Base-by-base conservation (phyloP, 1,284 basidiomycete genomes). In the Leccinum solheimii region DNA sequence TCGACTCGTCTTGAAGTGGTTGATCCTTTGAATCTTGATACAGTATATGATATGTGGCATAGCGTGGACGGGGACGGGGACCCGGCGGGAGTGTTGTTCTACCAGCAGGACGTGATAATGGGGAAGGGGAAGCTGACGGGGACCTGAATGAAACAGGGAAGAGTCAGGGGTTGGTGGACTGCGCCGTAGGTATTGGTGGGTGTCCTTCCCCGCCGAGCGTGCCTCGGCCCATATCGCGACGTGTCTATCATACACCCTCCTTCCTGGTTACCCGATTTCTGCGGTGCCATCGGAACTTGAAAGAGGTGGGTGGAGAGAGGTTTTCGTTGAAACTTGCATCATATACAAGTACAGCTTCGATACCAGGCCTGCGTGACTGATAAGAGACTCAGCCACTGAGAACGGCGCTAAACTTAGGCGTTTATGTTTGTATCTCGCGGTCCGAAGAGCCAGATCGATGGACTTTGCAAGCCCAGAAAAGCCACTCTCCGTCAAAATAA, bases 1-100 rank as follows among this genome's bases (percentile, higher is more conserved):
- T n/a, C 38, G 8, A n/a, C 16, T 40, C 16, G 16, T 40, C 16
- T 40, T 40, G 38, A 40, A 16, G 38, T n/a, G 16, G 38, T 40
- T 40, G 38, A 40, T 40, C 16, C 9, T 40, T 34, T 34, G 32
- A 34, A 34, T 34, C 32, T n/a, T 40, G 38, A n/a, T 10, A 40
- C 16, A n/a, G 38, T 40, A 40, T 27, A 27, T 48, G 57, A 66
- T 9, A 19, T 62, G 60, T 61, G 57, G 59, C 62, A 72, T 30
- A 38, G 11, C 3, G 54, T 53, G 9, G 50, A 58, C 19, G 34
- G 3, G 9, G 34, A 58, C 10, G 32, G 11, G 30, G 2, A 11
- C 7, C 9, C 16, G n/a, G 8, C 8, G 16, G 38, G 16, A 10
- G 40, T 43, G 40, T n/a, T 43, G n/a, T 43, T 43, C 16, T 11